Percentiles rank a stretch among this genome's conserved stretches.
Evolutionary conservation across 176 grass and related monocot species (phyloP).

Genomic region (Tillandsia leiboldiana): DNA sequence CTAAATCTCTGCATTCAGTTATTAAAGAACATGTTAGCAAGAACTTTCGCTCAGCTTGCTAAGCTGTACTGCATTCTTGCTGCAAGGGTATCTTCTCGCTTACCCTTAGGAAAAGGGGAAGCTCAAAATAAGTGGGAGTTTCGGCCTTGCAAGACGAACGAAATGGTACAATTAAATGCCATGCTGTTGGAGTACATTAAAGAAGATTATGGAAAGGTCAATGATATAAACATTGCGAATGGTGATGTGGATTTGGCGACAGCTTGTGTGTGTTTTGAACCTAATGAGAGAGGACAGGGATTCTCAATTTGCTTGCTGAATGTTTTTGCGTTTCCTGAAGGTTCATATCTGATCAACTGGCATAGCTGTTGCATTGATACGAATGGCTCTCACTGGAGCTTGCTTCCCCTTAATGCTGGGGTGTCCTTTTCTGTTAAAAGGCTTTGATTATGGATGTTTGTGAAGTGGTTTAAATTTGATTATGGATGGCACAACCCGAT

Average conservation of each 20-base stretch:
- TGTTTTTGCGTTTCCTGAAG: constrained; percentile 48
- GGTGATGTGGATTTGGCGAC: constrained; percentile 17
- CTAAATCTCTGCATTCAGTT: constrained; percentile 64
- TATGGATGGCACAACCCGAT: too few relatives aligned
- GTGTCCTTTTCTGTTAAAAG: constrained; percentile 36
- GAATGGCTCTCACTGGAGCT: constrained; percentile 35
- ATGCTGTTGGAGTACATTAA: constrained; percentile 38
- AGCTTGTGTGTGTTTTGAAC: constrained; percentile 35
- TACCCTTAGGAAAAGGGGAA: constrained; percentile 20
- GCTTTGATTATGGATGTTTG: background rate
- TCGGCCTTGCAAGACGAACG: constrained; percentile 2
- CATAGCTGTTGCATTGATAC: constrained; percentile 44
- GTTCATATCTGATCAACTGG: constrained; percentile 64
- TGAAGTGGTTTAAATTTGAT: too few relatives aligned
- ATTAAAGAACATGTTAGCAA: constrained; percentile 32
- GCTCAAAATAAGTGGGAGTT: constrained; percentile 20
- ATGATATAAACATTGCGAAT: constrained; percentile 1
- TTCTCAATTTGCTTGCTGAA: constrained; percentile 60
- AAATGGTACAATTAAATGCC: constrained; percentile 47
- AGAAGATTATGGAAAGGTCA: constrained; percentile 10
- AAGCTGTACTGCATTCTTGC: constrained; percentile 56
- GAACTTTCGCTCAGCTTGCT: constrained; percentile 9
- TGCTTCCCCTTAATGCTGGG: constrained; percentile 58
- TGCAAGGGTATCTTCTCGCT: constrained; percentile 17
- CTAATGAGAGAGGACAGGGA: constrained; percentile 33